These are phyloP conservation scores for Mycena chlorophos DNA, from an alignment of 768 basidiomycete species.

Conservation along the genomic window DNA sequence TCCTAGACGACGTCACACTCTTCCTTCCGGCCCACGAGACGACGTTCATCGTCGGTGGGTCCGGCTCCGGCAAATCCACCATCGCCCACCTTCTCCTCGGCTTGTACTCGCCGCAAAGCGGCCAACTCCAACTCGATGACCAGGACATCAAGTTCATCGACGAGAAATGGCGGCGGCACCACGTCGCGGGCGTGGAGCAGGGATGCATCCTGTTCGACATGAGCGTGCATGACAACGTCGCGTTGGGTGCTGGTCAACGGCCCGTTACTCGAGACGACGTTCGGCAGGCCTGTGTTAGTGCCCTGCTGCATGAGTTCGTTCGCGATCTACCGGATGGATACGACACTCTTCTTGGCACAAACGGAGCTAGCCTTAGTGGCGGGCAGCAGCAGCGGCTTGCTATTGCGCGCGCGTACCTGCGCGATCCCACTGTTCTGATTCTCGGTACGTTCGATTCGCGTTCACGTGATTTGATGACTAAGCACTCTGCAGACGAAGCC, in stretches of 20 bases:
- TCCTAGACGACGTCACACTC: slow-evolving; percentile 58
- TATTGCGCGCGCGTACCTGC: slow-evolving; percentile 68
- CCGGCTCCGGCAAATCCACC: slow-evolving; percentile 79
- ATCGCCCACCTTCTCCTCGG: slow-evolving; percentile 70
- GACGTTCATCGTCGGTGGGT: slow-evolving; percentile 79
- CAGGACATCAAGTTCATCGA: slow-evolving; percentile 67
- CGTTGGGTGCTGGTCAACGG: slow-evolving; percentile 60
- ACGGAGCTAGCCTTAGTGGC: slow-evolving; percentile 66
- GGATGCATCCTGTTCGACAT: slow-evolving; percentile 71
- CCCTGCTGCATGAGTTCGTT: slow-evolving; percentile 74
- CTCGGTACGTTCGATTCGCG: slow-evolving; percentile 53
- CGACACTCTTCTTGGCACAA: slow-evolving; percentile 64
- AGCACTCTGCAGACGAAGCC: slow-evolving; percentile 46
- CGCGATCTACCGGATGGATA: slow-evolving; percentile 69
- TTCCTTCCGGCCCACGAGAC: slow-evolving; percentile 73
- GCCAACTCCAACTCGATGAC: slow-evolving; percentile 67
- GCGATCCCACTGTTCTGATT: slow-evolving; percentile 74
- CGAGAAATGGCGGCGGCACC: slow-evolving; percentile 51
- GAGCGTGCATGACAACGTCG: slow-evolving; percentile 75
- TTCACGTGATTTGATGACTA: not conserved
- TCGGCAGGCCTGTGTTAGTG: slow-evolving; percentile 62
- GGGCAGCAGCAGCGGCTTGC: slow-evolving; percentile 79
- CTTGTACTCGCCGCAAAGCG: slow-evolving; percentile 56
- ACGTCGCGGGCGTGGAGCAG: slow-evolving; percentile 67
- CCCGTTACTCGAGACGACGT: slow-evolving; percentile 64